Conservation (phyloP, 2,329 filamentous ascomycete genomes). For the Colletotrichum sidae region DNA sequence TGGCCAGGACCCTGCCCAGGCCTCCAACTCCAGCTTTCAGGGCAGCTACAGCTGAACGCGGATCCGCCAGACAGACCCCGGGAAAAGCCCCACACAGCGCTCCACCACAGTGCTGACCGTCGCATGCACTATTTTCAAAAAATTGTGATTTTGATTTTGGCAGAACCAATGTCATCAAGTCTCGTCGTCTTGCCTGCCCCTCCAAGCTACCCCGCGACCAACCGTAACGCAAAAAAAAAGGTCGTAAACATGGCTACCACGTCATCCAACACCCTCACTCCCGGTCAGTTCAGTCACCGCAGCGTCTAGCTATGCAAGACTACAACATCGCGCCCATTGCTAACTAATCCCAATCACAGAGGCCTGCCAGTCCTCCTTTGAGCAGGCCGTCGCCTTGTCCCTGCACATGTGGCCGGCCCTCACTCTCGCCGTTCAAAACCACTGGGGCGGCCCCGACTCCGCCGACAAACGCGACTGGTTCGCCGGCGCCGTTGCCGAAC, state of each 20-base stretch:
- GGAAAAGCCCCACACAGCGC: conserved; percentile 23
- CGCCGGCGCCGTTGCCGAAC: conserved; percentile 85
- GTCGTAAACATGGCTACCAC: conserved; percentile 35
- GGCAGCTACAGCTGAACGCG: no score
- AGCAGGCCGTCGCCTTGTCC: conserved; percentile 86
- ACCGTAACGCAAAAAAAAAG: conserved; percentile 1
- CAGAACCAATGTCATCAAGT: conserved; percentile 23
- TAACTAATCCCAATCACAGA: neutral
- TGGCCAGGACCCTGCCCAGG: conserved; percentile 23
- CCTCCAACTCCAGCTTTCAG: neutral
- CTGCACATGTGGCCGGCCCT: conserved; percentile 92
- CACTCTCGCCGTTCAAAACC: conserved; percentile 85
- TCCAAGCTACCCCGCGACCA: conserved; percentile 34
- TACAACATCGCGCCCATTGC: no score
- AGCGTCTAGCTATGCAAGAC: neutral
- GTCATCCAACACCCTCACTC: conserved; percentile 30
- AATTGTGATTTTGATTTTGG: conserved; percentile 29
- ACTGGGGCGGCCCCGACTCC: conserved; percentile 88
- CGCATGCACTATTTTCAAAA: conserved; percentile 33
- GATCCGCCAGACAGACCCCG: neutral
- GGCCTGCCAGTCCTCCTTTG: conserved; percentile 72
- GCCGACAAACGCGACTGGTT: conserved; percentile 96
- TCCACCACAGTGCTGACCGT: conserved; percentile 3
- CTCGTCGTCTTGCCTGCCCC: conserved; percentile 16
- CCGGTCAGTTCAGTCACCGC: conserved; percentile 18